Conservation (phyloP, 257 asterid genomes). For the Anisodus acutangulus region DNA sequence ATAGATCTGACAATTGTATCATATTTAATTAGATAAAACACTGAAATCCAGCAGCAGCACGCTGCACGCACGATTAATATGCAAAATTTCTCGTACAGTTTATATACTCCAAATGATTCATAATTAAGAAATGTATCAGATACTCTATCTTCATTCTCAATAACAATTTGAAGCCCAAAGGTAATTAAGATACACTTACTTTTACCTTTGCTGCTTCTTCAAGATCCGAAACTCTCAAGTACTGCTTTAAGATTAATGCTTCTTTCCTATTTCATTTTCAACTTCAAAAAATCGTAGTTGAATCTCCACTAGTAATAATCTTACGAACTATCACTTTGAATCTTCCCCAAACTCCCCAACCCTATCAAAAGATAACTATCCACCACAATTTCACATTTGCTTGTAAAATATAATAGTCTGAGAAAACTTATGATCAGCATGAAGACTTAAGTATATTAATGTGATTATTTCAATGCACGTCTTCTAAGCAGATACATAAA, state of each 20-base stretch:
- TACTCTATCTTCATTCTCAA: neutral
- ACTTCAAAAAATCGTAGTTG: constrained; percentile 9
- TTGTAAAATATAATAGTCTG: constrained; percentile 14
- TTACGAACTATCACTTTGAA: neutral
- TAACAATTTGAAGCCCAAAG: neutral
- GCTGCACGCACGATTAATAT: neutral
- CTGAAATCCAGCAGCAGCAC: constrained; percentile 3
- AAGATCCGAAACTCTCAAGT: neutral
- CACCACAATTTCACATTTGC: constrained; percentile 2
- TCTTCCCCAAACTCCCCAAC: constrained; percentile 9
- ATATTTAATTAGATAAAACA: neutral
- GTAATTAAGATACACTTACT: neutral
- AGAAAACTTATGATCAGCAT: constrained; percentile 10
- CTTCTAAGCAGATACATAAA: neutral
- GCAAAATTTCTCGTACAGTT: neutral
- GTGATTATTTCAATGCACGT: neutral
- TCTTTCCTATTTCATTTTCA: constrained; percentile 13
- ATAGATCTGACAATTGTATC: neutral
- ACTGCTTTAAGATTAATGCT: neutral
- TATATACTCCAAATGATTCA: neutral
- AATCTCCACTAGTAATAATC: neutral
- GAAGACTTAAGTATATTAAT: neutral
- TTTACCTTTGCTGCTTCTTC: neutral
- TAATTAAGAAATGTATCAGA: neutral
- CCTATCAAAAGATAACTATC: neutral